A percentile compares a stretch with the other conserved stretches of the same genome.
These are phyloP conservation scores for Scheffersomyces parashehatae DNA, from an alignment of 1,139 yeast genomes.

Conservation along the genomic window DNA sequence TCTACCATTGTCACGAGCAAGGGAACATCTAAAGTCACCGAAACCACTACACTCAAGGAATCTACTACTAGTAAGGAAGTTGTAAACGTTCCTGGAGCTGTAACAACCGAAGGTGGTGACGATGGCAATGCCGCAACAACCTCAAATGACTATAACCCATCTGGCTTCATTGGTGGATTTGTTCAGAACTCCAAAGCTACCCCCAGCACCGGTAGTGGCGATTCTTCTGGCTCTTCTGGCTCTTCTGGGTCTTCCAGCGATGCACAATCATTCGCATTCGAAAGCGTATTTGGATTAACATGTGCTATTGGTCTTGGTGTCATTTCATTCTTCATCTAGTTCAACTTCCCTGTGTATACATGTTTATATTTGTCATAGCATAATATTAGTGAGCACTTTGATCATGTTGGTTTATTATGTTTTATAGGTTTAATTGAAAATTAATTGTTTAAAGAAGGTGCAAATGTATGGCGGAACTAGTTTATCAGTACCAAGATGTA, in stretches of 20 bases:
- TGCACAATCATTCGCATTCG: slow-evolving; percentile 2
- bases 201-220: slow-evolving; percentile 8
- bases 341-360: too few species aligned
- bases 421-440: too few species aligned
- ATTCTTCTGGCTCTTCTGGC: slow-evolving; percentile 3
- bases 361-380: too few species aligned
- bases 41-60: slow-evolving; percentile 4
- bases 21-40: slow-evolving; percentile 1
- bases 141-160: slow-evolving; percentile 6
- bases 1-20: neutral
- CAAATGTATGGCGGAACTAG: too few species aligned
- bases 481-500: too few species aligned
- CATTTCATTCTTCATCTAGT: slow-evolving; percentile 18
- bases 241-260: slow-evolving; percentile 6
- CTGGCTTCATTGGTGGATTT: slow-evolving; percentile 33
- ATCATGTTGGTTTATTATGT: too few species aligned
- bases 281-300: slow-evolving; percentile 14
- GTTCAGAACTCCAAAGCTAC: slow-evolving; percentile 27
- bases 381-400: too few species aligned
- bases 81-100: slow-evolving; percentile 5
- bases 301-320: slow-evolving; percentile 22
- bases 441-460: too few species aligned
- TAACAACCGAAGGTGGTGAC: slow-evolving; percentile 2
- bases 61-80: slow-evolving; percentile 3
- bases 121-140: slow-evolving; percentile 5